These are phyloP conservation scores for Skeletonema tropicum DNA, from an alignment of 108 stramenopile genomes.

Conservation along the genomic window DNA sequence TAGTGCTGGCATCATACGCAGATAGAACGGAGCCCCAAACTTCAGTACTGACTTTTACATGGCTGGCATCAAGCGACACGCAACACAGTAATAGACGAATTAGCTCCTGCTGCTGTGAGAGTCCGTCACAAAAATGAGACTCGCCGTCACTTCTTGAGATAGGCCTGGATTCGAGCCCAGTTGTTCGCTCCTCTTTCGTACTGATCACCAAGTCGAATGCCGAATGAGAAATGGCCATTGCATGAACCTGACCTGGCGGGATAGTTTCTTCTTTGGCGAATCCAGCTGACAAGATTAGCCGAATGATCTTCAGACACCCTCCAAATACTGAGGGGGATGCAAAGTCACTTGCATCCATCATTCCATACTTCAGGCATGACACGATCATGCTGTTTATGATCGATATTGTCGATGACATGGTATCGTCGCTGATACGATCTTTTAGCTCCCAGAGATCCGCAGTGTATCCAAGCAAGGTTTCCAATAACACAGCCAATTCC, in stretches of 20 bases:
- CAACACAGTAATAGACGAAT: slow-evolving; percentile 55
- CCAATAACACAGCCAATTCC: neutral
- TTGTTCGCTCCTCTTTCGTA: neutral
- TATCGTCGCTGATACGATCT: slow-evolving; percentile 21
- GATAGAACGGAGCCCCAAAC: slow-evolving; percentile 44
- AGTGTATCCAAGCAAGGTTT: slow-evolving; percentile 8
- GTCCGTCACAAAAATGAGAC: slow-evolving; percentile 16
- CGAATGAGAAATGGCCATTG: slow-evolving; percentile 50
- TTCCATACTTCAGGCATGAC: slow-evolving; percentile 52
- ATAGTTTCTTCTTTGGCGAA: slow-evolving; percentile 9
- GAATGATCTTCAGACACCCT: slow-evolving; percentile 42
- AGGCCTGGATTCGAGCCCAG: neutral
- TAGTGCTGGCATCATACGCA: slow-evolving; percentile 51
- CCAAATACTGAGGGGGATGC: slow-evolving; percentile 19
- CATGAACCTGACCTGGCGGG: slow-evolving; percentile 42
- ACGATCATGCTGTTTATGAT: slow-evolving; percentile 26
- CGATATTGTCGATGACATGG: neutral
- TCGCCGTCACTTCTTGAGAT: slow-evolving; percentile 6
- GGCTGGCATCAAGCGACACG: slow-evolving; percentile 33
- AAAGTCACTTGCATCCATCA: slow-evolving; percentile 21
- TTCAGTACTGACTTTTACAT: slow-evolving; percentile 36
- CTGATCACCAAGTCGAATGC: slow-evolving; percentile 30
- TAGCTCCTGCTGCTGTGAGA: slow-evolving; percentile 37
- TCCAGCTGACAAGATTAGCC: slow-evolving; percentile 15
- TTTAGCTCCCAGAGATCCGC: slow-evolving; percentile 11